A percentile compares a stretch with the other conserved stretches of the same genome.
Evolutionary conservation across 2,329 filamentous ascomycete species (phyloP).

Genomic region (Talaromyces sp.): DNA sequence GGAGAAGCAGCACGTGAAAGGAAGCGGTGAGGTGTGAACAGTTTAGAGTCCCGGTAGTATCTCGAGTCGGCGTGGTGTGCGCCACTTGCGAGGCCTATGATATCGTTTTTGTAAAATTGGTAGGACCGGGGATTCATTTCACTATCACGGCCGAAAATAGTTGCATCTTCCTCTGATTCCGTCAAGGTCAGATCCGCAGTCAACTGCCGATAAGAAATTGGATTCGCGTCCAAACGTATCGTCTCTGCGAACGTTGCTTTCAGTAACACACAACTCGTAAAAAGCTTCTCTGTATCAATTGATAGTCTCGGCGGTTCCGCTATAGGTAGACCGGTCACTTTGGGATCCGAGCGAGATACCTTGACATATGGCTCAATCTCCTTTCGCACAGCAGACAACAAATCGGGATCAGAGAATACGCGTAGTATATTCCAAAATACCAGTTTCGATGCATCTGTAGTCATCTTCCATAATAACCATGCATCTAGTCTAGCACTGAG

Average conservation of each 20-base stretch:
- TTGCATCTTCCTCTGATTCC: slow-evolving; percentile 37
- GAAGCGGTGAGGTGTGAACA: slow-evolving; percentile 47
- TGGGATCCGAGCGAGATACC: slow-evolving; percentile 34
- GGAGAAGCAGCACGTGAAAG: slow-evolving; percentile 33
- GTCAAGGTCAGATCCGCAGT: slow-evolving; percentile 38
- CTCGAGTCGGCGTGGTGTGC: slow-evolving; percentile 43
- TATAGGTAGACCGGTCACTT: slow-evolving; percentile 42
- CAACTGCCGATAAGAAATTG: slow-evolving; percentile 43
- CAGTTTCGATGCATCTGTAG: slow-evolving; percentile 52
- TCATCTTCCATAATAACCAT: slow-evolving; percentile 55
- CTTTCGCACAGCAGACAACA: slow-evolving; percentile 43
- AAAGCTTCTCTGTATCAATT: slow-evolving; percentile 41
- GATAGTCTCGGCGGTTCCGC: slow-evolving; percentile 43
- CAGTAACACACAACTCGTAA: slow-evolving; percentile 45
- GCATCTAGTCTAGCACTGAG: slow-evolving; percentile 44
- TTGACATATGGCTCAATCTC: slow-evolving; percentile 47
- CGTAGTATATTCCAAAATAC: slow-evolving; percentile 53
- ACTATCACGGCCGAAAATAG: slow-evolving; percentile 20
- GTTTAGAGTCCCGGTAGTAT: slow-evolving; percentile 41
- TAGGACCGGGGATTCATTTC: slow-evolving; percentile 36
- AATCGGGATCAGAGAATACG: slow-evolving; percentile 41
- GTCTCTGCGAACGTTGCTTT: slow-evolving; percentile 48
- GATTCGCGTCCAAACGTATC: slow-evolving; percentile 43
- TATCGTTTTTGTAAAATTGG: slow-evolving; percentile 41
- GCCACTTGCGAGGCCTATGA: slow-evolving; percentile 45